These are phyloP conservation scores for Eurotiales sp. DNA, from an alignment of 2,329 filamentous ascomycete species.

Conservation along the genomic window DNA sequence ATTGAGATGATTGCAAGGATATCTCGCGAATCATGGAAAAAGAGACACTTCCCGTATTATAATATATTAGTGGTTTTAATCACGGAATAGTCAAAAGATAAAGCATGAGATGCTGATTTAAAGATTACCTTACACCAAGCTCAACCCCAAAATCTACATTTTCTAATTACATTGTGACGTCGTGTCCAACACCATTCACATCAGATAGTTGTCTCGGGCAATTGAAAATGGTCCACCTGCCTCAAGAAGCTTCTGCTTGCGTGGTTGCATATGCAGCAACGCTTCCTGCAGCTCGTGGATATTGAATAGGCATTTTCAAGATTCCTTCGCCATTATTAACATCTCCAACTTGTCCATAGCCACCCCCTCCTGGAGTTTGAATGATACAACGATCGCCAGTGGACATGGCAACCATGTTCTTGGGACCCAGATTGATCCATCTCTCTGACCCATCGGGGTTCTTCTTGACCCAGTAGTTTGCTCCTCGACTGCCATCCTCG, in stretches of 20 bases:
- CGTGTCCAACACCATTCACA: neutral
- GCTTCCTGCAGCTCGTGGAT: neutral
- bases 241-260: neutral
- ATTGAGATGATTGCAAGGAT: too few species aligned
- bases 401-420: constrained; percentile 1
- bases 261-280: neutral
- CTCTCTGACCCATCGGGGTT: neutral
- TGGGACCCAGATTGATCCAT: constrained; percentile 6
- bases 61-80: too few species aligned
- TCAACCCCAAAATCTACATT: too few species aligned
- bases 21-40: too few species aligned
- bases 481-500: constrained; percentile 4
- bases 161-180: too few species aligned
- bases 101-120: too few species aligned
- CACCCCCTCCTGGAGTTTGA: constrained; percentile 7
- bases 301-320: neutral
- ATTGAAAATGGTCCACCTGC: neutral
- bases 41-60: too few species aligned
- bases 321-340: neutral
- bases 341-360: neutral
- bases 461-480: constrained; percentile 2
- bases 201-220: neutral
- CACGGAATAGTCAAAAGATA: too few species aligned
- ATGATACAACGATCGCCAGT: constrained; percentile 5
- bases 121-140: too few species aligned